These are phyloP conservation scores for Fusarium graminum DNA, from an alignment of 2,329 filamentous ascomycete species.

Conservation along the genomic window DNA sequence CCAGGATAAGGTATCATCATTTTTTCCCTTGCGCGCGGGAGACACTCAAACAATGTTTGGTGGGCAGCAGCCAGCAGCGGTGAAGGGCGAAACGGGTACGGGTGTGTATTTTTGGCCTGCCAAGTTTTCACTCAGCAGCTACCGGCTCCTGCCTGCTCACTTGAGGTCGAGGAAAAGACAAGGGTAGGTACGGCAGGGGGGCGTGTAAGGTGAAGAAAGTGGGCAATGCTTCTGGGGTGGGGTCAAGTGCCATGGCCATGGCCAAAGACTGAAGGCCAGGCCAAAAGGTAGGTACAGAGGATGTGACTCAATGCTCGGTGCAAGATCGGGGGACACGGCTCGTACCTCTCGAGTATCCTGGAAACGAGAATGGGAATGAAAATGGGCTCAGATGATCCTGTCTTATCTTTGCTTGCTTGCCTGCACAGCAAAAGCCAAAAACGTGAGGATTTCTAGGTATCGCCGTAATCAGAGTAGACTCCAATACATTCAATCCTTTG, in stretches of 20 bases:
- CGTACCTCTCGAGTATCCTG: conserved; percentile 39
- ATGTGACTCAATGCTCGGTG: conserved; percentile 39
- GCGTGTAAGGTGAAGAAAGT: conserved; percentile 31
- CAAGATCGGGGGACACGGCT: conserved; percentile 20
- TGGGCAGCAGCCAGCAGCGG: conserved; percentile 44
- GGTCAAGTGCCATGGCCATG: conserved; percentile 36
- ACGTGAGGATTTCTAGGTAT: conserved; percentile 12
- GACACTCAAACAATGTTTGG: conserved; percentile 48
- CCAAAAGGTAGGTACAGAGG: conserved; percentile 25
- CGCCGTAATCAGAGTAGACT: conserved; percentile 1
- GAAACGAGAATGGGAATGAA: conserved; percentile 11
- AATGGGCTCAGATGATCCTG: conserved; percentile 17
- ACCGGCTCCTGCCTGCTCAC: conserved; percentile 14
- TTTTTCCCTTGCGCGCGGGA: conserved; percentile 42
- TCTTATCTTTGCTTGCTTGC: conserved; percentile 4
- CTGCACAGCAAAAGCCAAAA: conserved; percentile 23
- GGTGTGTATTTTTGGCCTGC: conserved; percentile 45
- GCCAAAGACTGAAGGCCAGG: conserved; percentile 9
- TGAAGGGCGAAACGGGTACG: conserved; percentile 38
- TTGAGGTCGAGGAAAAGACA: conserved; percentile 11
- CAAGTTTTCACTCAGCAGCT: conserved; percentile 36
- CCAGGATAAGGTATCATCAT: conserved; percentile 33
- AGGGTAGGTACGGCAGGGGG: conserved; percentile 28
- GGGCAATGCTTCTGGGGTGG: conserved; percentile 35
- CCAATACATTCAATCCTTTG: conserved; percentile 28